These are phyloP conservation scores for Theobroma cacao DNA, from an alignment of 345 rosid genomes.

Conservation along the genomic window DNA sequence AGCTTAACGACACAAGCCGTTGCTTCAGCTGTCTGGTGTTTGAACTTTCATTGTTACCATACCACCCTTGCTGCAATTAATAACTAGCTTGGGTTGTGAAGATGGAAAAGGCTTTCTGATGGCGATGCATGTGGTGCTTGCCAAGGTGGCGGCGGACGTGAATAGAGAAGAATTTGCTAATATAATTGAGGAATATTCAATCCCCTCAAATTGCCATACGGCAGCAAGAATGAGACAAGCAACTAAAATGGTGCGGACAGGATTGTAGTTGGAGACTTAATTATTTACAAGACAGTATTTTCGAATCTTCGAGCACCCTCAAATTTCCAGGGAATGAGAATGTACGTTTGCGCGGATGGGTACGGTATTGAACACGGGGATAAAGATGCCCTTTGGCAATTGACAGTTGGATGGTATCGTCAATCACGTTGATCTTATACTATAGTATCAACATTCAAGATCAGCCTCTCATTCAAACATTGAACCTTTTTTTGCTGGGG, in stretches of 20 bases:
- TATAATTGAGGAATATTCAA: not conserved
- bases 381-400: no score
- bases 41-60: no score
- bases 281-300: not conserved
- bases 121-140: not conserved
- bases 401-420: no score
- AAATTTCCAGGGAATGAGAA: not conserved
- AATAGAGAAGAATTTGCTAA: not conserved
- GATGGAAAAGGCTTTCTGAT: not conserved
- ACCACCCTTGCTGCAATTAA: not conserved
- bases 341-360: not conserved
- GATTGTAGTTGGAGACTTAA: not conserved
- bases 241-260: not conserved
- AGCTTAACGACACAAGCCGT: no score
- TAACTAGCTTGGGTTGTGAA: not conserved
- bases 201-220: not conserved
- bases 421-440: no score
- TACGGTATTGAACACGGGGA: no score
- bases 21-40: no score
- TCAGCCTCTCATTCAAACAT: no score
- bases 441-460: no score
- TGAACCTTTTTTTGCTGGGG: no score
- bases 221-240: not conserved
- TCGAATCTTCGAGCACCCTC: not conserved
- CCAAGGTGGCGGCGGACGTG: not conserved